Conservation (phyloP, 805 yeast species). For the Scheffersomyces coipomensis region DNA sequence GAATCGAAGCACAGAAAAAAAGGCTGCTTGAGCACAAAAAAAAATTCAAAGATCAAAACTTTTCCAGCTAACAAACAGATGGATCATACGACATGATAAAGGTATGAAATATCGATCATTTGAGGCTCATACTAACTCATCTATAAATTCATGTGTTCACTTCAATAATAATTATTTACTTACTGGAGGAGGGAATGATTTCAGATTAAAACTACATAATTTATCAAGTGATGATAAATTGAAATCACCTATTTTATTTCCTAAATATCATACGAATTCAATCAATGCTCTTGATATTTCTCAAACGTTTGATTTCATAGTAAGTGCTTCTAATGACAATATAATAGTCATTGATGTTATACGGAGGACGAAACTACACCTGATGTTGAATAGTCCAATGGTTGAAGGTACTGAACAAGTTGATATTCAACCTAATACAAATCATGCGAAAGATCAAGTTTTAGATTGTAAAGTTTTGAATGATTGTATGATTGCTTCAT, state of each 20-base stretch:
- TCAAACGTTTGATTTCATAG: neutral
- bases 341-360: neutral
- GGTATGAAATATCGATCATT: neutral
- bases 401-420: too few relatives aligned
- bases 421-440: too few relatives aligned
- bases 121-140: neutral
- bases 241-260: too few relatives aligned
- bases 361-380: neutral
- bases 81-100: too few relatives aligned
- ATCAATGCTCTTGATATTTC: neutral
- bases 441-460: neutral
- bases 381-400: neutral
- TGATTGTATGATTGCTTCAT: constrained; percentile 17
- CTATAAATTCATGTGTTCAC: neutral
- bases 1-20: too few relatives aligned
- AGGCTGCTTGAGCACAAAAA: too few relatives aligned
- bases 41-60: too few relatives aligned
- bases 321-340: neutral
- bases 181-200: neutral
- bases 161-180: neutral
- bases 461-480: constrained; percentile 16
- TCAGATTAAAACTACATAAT: neutral
- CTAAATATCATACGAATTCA: neutral
- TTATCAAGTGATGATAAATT: neutral
- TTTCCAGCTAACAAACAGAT: too few relatives aligned